Conservation (phyloP, 306 rosid genomes). For the Dalbergia oliveri region DNA sequence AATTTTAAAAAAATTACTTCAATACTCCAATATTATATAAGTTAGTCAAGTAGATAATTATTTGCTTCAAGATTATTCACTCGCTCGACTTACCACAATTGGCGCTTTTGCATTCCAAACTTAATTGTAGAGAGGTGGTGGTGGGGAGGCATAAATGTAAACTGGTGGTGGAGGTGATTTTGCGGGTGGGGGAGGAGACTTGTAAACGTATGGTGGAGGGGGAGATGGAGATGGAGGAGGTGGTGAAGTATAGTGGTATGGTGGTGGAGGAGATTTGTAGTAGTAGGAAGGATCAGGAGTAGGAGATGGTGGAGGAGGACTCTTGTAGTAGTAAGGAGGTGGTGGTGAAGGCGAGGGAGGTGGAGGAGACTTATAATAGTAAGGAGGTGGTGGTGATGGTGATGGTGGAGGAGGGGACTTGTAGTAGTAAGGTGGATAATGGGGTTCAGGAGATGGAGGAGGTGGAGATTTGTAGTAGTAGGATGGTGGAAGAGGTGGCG, state of each 20-base stretch:
- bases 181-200: not conserved
- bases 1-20: not conserved
- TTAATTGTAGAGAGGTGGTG: not conserved
- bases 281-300: too few relatives aligned
- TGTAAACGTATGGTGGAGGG: not conserved
- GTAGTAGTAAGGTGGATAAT: too few relatives aligned
- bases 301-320: too few relatives aligned
- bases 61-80: not conserved
- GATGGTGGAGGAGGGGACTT: too few relatives aligned
- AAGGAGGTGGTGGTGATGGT: too few relatives aligned
- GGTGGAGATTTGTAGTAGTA: not conserved
- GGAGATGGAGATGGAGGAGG: slow-evolving; percentile 14
- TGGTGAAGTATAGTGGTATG: not conserved
- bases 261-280: too few relatives aligned
- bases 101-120: not conserved
- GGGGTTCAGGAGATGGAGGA: not conserved
- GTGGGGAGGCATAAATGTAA: slow-evolving; percentile 1
- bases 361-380: too few relatives aligned
- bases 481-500: slow-evolving; percentile 8
- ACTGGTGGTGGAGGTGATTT: not conserved
- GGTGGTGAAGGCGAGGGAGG: too few relatives aligned
- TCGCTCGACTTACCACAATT: not conserved
- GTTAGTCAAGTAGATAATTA: not conserved
- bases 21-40: not conserved
- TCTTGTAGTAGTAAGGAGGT: too few relatives aligned